Percentiles rank a stretch among this genome's conserved stretches.
phyloP scores from a whole-genome alignment of 2,329 filamentous ascomycete species.

The Penicillium sp. region DNA sequence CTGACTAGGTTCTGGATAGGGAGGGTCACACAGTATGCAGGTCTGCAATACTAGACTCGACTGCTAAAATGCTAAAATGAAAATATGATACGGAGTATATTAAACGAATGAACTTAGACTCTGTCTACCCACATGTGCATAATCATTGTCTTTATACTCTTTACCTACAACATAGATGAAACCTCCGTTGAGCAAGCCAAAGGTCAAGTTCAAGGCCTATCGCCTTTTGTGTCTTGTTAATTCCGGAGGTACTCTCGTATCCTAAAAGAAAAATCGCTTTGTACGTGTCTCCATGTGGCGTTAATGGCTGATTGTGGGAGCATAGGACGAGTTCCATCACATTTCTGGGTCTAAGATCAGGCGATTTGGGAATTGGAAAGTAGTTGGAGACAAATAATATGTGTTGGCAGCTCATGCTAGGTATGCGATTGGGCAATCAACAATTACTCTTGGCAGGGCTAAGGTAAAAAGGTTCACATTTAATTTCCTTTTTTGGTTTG shows the following conservation, averaged over 20 bases:
- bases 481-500: background rate
- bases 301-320: background rate
- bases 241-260: background rate
- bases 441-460: slow-evolving; percentile 2
- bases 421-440: background rate
- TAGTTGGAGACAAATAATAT: background rate
- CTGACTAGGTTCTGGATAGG: slow-evolving; percentile 9
- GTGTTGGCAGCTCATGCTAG: background rate
- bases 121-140: slow-evolving; percentile 2
- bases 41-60: slow-evolving; percentile 10
- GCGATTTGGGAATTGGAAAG: background rate
- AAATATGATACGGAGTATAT: background rate
- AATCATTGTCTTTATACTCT: slow-evolving; percentile 8
- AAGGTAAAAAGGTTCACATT: background rate
- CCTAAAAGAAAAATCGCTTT: background rate
- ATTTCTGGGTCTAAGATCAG: background rate
- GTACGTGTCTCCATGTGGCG: slow-evolving; percentile 1
- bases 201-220: slow-evolving; percentile 6
- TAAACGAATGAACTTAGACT: slow-evolving; percentile 8
- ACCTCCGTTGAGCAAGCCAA: background rate
- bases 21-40: slow-evolving; percentile 11
- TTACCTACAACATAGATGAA: background rate
- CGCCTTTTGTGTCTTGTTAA: slow-evolving; percentile 8
- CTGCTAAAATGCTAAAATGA: background rate
- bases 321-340: background rate